Percentiles rank a stretch among this genome's conserved stretches.
Conservation (phyloP, 768 basidiomycete species). For the Strobilomyces confusus region DNA sequence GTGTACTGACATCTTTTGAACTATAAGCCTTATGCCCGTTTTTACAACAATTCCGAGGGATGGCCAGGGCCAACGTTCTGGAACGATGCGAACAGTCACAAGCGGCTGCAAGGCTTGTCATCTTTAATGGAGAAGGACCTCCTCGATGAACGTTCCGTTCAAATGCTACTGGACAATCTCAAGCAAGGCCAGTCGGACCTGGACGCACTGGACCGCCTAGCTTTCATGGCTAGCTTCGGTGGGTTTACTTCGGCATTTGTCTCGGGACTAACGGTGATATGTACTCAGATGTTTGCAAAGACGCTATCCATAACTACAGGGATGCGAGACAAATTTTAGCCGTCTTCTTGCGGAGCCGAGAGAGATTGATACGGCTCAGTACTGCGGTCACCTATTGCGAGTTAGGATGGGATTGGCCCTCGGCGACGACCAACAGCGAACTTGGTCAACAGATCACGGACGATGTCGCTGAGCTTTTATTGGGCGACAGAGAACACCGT, state of each 20-base stretch:
- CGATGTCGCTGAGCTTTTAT: conserved; percentile 17
- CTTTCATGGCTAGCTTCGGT: conserved; percentile 31
- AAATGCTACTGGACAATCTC: too few relatives aligned
- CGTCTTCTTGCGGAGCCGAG: conserved; percentile 11
- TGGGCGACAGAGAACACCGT: conserved; percentile 1
- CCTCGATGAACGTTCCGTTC: conserved; percentile 20
- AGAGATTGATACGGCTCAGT: conserved; percentile 21
- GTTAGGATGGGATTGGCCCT: too few relatives aligned
- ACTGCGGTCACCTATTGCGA: too few relatives aligned
- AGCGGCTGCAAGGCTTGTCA: conserved; percentile 14
- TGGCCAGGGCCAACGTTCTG: conserved; percentile 31
- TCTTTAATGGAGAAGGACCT: conserved; percentile 29
- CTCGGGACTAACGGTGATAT: background rate
- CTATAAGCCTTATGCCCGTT: conserved; percentile 24
- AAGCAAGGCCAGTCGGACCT: conserved; percentile 12
- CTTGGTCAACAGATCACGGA: too few relatives aligned
- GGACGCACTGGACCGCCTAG: conserved; percentile 24
- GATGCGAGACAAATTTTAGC: conserved; percentile 10
- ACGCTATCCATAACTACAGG: background rate
- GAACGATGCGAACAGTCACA: conserved; percentile 24
- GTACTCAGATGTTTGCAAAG: conserved; percentile 16
- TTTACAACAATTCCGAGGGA: conserved; percentile 16
- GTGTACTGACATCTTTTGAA: too few relatives aligned
- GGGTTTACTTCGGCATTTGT: background rate
- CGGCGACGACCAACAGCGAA: too few relatives aligned